Conservation (phyloP, 306 rosid species). For the Pterocarpus macrocarpus region DNA sequence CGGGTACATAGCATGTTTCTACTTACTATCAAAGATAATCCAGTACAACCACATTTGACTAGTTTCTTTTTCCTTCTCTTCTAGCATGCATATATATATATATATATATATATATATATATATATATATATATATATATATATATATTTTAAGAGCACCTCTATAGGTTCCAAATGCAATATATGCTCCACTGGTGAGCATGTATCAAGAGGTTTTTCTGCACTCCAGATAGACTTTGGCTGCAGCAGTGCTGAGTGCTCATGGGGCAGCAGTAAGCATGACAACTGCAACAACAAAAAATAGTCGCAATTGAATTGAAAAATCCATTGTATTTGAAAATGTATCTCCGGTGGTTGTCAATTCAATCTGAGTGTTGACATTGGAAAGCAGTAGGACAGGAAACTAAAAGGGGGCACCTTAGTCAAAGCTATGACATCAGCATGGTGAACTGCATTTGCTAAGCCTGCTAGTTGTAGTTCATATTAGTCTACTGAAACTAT, state of each 20-base stretch:
- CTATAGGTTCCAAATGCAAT: constrained; percentile 90
- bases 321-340: constrained; percentile 4
- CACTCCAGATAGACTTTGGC: constrained; percentile 88
- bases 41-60: constrained; percentile 19
- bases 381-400: constrained; percentile 26
- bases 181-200: constrained; percentile 87
- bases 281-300: constrained; percentile 71
- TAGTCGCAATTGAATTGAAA: constrained; percentile 22
- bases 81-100: neutral
- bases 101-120: too few relatives aligned
- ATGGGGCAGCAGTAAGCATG: constrained; percentile 80
- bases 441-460: constrained; percentile 63
- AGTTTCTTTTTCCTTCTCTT: constrained; percentile 19
- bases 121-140: too few relatives aligned
- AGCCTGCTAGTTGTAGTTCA: constrained; percentile 60
- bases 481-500: constrained; percentile 33
- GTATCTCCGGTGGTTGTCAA: constrained; percentile 28
- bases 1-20: neutral
- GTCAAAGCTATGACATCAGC: constrained; percentile 82
- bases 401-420: constrained; percentile 62
- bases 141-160: constrained; percentile 58
- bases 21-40: constrained; percentile 38
- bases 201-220: constrained; percentile 66
- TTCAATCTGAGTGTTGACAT: constrained; percentile 16
- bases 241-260: constrained; percentile 72